Conservation (phyloP, 225 moss, liverwort and hornwort species). For the Antitrichia curtipendula region DNA sequence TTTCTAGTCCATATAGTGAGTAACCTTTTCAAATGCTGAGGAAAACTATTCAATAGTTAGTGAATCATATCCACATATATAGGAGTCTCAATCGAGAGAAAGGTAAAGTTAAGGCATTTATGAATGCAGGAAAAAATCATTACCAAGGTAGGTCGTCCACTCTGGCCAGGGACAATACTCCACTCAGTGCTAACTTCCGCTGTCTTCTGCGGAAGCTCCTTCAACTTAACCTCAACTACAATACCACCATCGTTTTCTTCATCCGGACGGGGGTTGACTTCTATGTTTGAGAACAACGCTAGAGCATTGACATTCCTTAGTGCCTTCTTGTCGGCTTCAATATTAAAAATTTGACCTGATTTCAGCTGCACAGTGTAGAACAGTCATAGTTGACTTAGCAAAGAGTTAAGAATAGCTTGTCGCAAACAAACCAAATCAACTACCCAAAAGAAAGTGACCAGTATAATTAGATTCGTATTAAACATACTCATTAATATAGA, state of each 20-base stretch:
- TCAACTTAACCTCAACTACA: slow-evolving; percentile 91
- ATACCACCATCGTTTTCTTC: slow-evolving; percentile 91
- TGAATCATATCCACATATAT: neutral
- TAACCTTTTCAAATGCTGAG: neutral
- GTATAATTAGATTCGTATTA: neutral
- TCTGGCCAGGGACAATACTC: slow-evolving; percentile 79
- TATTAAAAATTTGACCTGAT: slow-evolving; percentile 82
- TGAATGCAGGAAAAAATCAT: neutral
- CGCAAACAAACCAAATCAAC: neutral
- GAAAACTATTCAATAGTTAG: neutral
- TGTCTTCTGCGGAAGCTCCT: slow-evolving; percentile 88
- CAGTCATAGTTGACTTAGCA: neutral
- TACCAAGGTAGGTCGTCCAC: slow-evolving; percentile 65
- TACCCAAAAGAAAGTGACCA: neutral
- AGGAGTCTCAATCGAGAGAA: neutral
- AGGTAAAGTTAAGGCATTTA: neutral
- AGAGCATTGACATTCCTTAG: slow-evolving; percentile 78
- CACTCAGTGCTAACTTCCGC: slow-evolving; percentile 95
- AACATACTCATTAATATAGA: neutral
- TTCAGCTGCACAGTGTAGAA: slow-evolving; percentile 24
- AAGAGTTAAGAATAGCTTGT: neutral
- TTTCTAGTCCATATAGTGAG: neutral
- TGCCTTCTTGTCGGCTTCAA: slow-evolving; percentile 90
- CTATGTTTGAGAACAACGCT: slow-evolving; percentile 86
- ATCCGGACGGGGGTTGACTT: slow-evolving; percentile 87